Evolutionary conservation across 2,329 filamentous ascomycete genomes (phyloP).

Genomic region (Aureobasidium sp.): DNA sequence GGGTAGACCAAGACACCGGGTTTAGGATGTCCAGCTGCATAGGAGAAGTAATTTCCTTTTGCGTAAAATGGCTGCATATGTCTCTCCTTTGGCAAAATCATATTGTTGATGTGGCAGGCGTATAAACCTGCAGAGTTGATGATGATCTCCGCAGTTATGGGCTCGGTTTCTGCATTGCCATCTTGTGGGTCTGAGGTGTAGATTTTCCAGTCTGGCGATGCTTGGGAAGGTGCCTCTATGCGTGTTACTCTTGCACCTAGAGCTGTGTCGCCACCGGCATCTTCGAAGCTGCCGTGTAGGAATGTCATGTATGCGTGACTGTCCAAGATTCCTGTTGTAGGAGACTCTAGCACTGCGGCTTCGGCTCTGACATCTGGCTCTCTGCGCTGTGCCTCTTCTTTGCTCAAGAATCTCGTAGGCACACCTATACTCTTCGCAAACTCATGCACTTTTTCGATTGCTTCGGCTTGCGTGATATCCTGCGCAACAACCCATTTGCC

Average conservation of each 20-base stretch:
- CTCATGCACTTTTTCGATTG: conserved; percentile 50
- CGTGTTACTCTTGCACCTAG: conserved; percentile 59
- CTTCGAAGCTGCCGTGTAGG: conserved; percentile 69
- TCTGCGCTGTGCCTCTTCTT: conserved; percentile 52
- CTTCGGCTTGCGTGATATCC: conserved; percentile 60
- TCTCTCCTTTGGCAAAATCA: conserved; percentile 57
- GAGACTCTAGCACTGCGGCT: conserved; percentile 71
- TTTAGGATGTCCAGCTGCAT: conserved; percentile 57
- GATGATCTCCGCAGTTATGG: conserved; percentile 66
- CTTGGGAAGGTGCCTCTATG: conserved; percentile 52
- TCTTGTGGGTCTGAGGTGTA: conserved; percentile 33
- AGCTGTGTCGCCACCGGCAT: conserved; percentile 67
- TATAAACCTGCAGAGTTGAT: conserved; percentile 82
- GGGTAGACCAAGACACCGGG: conserved; percentile 79
- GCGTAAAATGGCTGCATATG: conserved; percentile 67
- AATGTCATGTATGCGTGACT: conserved; percentile 77
- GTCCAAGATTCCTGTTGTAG: conserved; percentile 85
- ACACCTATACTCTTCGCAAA: conserved; percentile 53
- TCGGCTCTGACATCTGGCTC: conserved; percentile 72
- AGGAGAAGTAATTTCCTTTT: conserved; percentile 94
- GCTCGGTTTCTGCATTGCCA: conserved; percentile 19
- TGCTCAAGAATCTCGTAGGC: conserved; percentile 63
- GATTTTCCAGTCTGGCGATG: conserved; percentile 63
- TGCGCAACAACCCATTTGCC: conserved; percentile 97
- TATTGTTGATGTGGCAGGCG: conserved; percentile 71